These are phyloP conservation scores for Pterulicium gracile DNA, from an alignment of 1,284 basidiomycete species.

Conservation along the genomic window DNA sequence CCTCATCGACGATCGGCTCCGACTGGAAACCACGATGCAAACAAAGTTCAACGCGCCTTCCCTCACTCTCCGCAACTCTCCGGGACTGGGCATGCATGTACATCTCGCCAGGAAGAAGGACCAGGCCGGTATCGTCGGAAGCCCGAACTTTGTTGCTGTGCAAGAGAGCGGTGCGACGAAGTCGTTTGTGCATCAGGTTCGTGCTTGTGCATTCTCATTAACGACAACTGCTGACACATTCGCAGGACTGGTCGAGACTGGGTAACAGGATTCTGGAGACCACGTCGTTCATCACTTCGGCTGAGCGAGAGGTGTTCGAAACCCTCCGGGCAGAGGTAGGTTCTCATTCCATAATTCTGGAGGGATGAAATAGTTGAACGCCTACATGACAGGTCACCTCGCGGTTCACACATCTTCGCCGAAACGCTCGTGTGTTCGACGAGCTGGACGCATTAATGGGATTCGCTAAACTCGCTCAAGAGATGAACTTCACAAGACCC, in stretches of 20 bases:
- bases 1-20: conserved; percentile 34
- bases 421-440: conserved; percentile 75
- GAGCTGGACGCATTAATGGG: conserved; percentile 82
- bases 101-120: conserved; percentile 59
- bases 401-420: conserved; percentile 44
- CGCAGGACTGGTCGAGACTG: conserved; percentile 68
- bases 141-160: conserved; percentile 39
- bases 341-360: conserved; percentile 11
- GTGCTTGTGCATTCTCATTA: conserved; percentile 10
- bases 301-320: conserved; percentile 67
- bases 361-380: too few relatives aligned
- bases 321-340: conserved; percentile 53
- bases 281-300: conserved; percentile 37
- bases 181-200: conserved; percentile 63
- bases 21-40: conserved; percentile 47
- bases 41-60: conserved; percentile 57
- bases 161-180: conserved; percentile 56
- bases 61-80: conserved; percentile 56
- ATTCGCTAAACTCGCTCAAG: conserved; percentile 76
- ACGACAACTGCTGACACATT: conserved; percentile 5
- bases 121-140: conserved; percentile 29
- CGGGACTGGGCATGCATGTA: conserved; percentile 63
- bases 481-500: conserved; percentile 73
- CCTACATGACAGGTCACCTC: conserved; percentile 60
- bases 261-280: conserved; percentile 55